Evolutionary conservation across 1,284 basidiomycete genomes (phyloP), one percentile per base, ranked within the genome.

Genomic region (Coniophora puteana): DNA sequence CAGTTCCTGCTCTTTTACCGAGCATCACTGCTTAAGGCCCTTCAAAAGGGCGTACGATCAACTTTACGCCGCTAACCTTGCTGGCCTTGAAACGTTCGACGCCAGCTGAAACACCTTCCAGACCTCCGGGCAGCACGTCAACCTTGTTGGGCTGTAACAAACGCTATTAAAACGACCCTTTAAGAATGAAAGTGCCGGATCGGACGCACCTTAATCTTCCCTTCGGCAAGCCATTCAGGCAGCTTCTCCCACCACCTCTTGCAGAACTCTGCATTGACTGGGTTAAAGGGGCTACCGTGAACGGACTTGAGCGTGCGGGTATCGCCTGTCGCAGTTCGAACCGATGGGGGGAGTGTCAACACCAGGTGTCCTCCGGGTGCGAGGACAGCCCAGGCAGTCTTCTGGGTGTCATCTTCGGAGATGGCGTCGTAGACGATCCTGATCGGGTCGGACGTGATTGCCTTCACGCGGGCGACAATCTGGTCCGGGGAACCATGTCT

Each of bases 51-150:
- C 54, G 66, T 1, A 50, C 70, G 11, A 80, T 59, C 10, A 81
- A 57, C 51, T 81, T 79, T n/a, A 57, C 52, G 2, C 66, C 74
- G 20, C 72, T 77, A 12, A 79, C 62, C 38, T 68, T 49, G 8
- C 64, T 57, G 2, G 53, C 47, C 46, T 60, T 54, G 52, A 80
- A 35, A 41, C 59, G 57, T 24, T 66, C 54, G 38, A 81, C 49
- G 0, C 72, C 78, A 8, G 45, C 61, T 0, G 50, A 33, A 13
- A 80, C 68, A 3, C 69, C 75, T 4, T 49, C 49, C 8, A 81
- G 55, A 5, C 78, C 78, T 22, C 58, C 55, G 0, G 68, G 61
- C 4, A 80, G 51, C 8, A 76, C 56, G 49, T 76, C 68, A 3
- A 66, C 50, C 1, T 55, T 53, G 46, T 67, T 68, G 0, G 70